Percentiles rank a stretch among this genome's conserved stretches.
These are phyloP conservation scores for Mycena alexandri DNA, from an alignment of 768 basidiomycete genomes.

Conservation along the genomic window DNA sequence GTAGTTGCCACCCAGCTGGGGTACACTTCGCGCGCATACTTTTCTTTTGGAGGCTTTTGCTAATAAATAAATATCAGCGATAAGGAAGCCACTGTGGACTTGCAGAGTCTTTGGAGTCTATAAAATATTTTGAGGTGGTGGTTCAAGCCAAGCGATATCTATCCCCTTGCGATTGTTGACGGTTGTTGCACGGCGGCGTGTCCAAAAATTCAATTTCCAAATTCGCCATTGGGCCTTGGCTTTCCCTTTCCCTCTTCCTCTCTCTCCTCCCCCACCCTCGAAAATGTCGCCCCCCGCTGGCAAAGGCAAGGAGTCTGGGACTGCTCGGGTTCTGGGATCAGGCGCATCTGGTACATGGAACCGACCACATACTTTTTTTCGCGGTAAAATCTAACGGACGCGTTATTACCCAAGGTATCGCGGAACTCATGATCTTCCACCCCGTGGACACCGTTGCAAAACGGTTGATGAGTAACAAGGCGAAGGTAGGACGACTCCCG, in stretches of 20 bases:
- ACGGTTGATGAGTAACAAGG: conserved; percentile 97
- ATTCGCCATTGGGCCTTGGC: conserved; percentile 25
- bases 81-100: no score
- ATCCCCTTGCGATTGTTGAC: not conserved
- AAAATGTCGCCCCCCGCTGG: conserved; percentile 61
- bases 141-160: not conserved
- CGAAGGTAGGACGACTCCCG: conserved; percentile 64
- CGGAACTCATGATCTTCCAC: conserved; percentile 95
- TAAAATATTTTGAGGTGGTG: no score
- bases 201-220: conserved; percentile 26
- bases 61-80: no score
- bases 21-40: no score
- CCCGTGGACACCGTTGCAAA: conserved; percentile 99
- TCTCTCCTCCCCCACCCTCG: conserved; percentile 14
- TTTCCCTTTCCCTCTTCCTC: not conserved
- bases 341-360: conserved; percentile 85
- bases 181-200: not conserved
- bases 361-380: not conserved
- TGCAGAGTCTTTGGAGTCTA: no score
- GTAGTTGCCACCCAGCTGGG: no score
- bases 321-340: conserved; percentile 91
- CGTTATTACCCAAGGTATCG: conserved; percentile 72
- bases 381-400: conserved; percentile 23
- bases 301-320: conserved; percentile 86
- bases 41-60: no score